Evolutionary conservation across 2,329 filamentous ascomycete species (phyloP).

Genomic region (Huntiella savannae): DNA sequence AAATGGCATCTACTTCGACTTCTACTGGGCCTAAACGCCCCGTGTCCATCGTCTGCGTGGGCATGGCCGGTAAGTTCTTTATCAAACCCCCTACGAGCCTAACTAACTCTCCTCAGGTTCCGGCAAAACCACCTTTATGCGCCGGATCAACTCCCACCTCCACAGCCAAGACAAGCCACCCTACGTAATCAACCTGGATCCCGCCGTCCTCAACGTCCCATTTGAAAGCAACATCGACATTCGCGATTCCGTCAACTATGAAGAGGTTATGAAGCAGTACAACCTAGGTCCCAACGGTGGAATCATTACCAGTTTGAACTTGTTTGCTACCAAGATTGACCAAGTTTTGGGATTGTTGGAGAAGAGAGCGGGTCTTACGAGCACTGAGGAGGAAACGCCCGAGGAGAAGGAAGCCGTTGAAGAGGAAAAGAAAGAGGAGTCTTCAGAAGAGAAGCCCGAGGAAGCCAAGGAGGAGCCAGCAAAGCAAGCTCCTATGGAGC

Average conservation of each 20-base stretch:
- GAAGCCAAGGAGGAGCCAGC: conserved; percentile 46
- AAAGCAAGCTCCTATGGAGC: conserved; percentile 44
- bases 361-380: conserved; percentile 43
- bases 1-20: conserved; percentile 1
- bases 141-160: conserved; percentile 84
- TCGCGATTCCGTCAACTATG: conserved; percentile 96
- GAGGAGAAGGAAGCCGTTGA: conserved; percentile 63
- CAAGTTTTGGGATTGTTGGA: conserved; percentile 80
- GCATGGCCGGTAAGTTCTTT: conserved; percentile 61
- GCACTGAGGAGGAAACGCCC: conserved; percentile 51
- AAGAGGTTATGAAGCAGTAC: conserved; percentile 99
- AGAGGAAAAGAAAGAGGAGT: conserved; percentile 91
- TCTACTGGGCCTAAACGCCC: conserved; percentile 22
- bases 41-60: conserved; percentile 76
- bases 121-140: conserved; percentile 99
- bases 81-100: neutral
- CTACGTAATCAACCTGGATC: conserved; percentile 94
- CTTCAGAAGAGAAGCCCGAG: conserved; percentile 76
- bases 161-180: conserved; percentile 64
- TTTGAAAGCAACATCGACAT: conserved; percentile 98
- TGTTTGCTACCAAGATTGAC: conserved; percentile 96
- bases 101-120: conserved; percentile 37
- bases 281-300: conserved; percentile 94
- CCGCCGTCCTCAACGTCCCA: conserved; percentile 78
- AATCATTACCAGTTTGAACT: conserved; percentile 84